Conservation (phyloP, 805 yeast genomes). For the Ogataea saltuana region DNA sequence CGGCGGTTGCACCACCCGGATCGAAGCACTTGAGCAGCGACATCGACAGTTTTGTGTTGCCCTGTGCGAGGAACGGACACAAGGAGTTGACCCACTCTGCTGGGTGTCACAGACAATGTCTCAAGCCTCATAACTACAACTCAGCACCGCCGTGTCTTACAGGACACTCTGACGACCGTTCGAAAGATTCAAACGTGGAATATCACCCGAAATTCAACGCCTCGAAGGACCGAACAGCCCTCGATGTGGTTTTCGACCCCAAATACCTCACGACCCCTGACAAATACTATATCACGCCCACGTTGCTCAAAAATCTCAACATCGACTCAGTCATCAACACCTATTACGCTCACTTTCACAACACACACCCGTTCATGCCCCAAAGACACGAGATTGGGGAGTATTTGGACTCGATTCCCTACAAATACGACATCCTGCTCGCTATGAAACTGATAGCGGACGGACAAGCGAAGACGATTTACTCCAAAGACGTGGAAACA, state of each 20-base stretch:
- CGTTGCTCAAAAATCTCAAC: conserved; percentile 29
- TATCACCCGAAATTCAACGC: conserved; percentile 35
- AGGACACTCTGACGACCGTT: conserved; percentile 4
- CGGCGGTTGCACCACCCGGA: not conserved
- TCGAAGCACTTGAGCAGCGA: conserved; percentile 6
- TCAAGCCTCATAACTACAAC: conserved; percentile 28
- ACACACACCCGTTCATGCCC: conserved; percentile 51
- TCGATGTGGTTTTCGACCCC: conserved; percentile 30
- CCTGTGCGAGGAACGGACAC: conserved; percentile 33
- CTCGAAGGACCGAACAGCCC: conserved; percentile 29
- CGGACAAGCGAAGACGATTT: conserved; percentile 42
- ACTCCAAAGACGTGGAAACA: conserved; percentile 42
- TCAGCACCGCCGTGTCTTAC: conserved; percentile 34
- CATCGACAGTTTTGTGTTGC: conserved; percentile 26
- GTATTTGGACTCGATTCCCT: conserved; percentile 37
- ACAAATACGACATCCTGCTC: conserved; percentile 43
- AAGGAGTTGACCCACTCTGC: conserved; percentile 21
- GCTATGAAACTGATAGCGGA: conserved; percentile 52
- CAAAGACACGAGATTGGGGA: conserved; percentile 36
- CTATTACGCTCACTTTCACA: conserved; percentile 42
- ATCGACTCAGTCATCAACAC: conserved; percentile 29
- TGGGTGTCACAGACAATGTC: conserved; percentile 31
- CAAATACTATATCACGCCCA: conserved; percentile 33
- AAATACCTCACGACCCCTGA: conserved; percentile 20
- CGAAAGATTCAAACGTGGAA: conserved; percentile 23